Evolutionary conservation across 805 yeast genomes (phyloP).

Genomic region (Teunomyces barrocoloradensis): DNA sequence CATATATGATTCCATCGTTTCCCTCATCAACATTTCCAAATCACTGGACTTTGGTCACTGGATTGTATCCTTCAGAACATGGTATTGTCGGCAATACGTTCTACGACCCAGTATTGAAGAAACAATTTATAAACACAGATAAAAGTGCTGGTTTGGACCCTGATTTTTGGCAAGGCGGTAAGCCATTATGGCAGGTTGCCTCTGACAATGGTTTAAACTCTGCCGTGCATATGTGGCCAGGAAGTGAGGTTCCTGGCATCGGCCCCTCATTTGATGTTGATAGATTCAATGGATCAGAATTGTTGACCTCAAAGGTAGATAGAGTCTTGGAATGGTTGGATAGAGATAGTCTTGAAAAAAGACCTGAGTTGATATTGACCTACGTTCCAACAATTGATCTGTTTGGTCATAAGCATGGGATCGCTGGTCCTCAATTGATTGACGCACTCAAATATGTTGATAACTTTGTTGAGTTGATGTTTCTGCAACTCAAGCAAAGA

Average conservation of each 20-base stretch:
- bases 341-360: constrained; percentile 34
- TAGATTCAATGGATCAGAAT: constrained; percentile 62
- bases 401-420: constrained; percentile 72
- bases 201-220: constrained; percentile 54
- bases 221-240: constrained; percentile 98
- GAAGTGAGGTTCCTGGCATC: constrained; percentile 69
- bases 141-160: constrained; percentile 50
- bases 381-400: constrained; percentile 83
- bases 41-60: constrained; percentile 90
- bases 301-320: constrained; percentile 53
- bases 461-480: constrained; percentile 50
- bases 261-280: constrained; percentile 57
- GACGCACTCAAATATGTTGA: constrained; percentile 65
- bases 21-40: constrained; percentile 91
- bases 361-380: constrained; percentile 76
- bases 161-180: constrained; percentile 80
- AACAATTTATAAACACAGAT: constrained; percentile 63
- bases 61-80: constrained; percentile 76
- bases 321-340: constrained; percentile 70
- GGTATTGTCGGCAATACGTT: constrained; percentile 86
- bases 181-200: constrained; percentile 85
- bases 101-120: constrained; percentile 55
- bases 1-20: constrained; percentile 83
- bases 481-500: constrained; percentile 47
- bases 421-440: constrained; percentile 56